Conservation (phyloP, 2,329 filamentous ascomycete species). For the Thyridium curvatum region DNA sequence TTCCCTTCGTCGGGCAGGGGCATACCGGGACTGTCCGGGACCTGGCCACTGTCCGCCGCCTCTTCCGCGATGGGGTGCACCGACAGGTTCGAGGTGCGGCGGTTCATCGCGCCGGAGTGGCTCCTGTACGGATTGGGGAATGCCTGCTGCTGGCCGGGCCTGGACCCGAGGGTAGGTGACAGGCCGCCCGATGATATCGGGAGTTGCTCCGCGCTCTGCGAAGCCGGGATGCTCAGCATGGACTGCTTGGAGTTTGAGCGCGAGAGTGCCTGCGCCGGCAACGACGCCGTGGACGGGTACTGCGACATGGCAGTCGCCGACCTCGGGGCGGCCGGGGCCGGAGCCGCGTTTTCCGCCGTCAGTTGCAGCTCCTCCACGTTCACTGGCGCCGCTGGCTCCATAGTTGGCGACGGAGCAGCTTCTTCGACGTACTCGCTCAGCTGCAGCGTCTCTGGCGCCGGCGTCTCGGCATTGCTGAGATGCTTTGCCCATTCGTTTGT, state of each 20-base stretch:
- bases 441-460: conserved; percentile 56
- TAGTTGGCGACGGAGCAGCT: background rate
- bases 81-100: conserved; percentile 17
- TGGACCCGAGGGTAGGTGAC: too few relatives aligned
- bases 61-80: conserved; percentile 40
- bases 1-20: conserved; percentile 1
- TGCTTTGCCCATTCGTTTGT: conserved; percentile 98
- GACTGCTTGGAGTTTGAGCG: conserved; percentile 14
- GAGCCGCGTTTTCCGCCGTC: conserved; percentile 47
- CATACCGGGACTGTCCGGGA: background rate
- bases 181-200: too few relatives aligned
- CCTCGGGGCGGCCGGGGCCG: conserved; percentile 26
- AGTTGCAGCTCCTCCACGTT: conserved; percentile 59
- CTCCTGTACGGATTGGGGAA: conserved; percentile 11
- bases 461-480: conserved; percentile 68
- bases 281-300: conserved; percentile 5
- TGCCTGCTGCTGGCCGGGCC: too few relatives aligned
- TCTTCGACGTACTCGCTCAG: conserved; percentile 28
- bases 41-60: conserved; percentile 20
- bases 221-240: background rate
- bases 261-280: conserved; percentile 7
- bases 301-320: conserved; percentile 20
- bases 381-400: conserved; percentile 54
- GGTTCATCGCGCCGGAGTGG: conserved; percentile 12
- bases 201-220: too few relatives aligned